Evolutionary conservation across 164 flowering plant genomes (phyloP).

Genomic region (Stephania cephalantha): DNA sequence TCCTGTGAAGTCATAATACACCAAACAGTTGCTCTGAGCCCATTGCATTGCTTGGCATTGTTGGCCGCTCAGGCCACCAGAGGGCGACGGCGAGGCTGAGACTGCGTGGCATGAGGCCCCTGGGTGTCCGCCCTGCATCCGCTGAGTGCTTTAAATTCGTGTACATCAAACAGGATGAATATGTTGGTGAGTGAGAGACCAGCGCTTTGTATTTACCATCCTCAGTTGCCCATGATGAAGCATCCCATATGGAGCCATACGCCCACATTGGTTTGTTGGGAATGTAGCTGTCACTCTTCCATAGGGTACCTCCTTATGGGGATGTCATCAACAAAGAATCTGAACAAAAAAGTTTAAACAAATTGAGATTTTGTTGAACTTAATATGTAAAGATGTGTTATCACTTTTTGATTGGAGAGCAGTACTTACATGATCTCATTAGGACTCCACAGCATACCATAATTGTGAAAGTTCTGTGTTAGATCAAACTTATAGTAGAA

Average conservation of each 20-base stretch:
- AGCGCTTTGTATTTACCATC: slow-evolving; percentile 92
- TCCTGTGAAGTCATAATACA: slow-evolving; percentile 81
- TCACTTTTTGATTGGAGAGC: background rate
- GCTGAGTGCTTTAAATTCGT: slow-evolving; percentile 55
- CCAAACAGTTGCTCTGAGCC: slow-evolving; percentile 62
- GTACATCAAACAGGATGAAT: too few species aligned
- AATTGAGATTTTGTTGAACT: background rate
- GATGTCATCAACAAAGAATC: slow-evolving; percentile 89
- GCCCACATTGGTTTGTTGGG: slow-evolving; percentile 77
- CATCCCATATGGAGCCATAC: slow-evolving; percentile 96
- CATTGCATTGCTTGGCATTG: slow-evolving; percentile 64
- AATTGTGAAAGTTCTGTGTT: slow-evolving; percentile 66
- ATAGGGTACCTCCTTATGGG: slow-evolving; percentile 78
- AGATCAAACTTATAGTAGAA: slow-evolving; percentile 95
- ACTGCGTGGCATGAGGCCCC: slow-evolving; percentile 57
- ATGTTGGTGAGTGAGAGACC: too few species aligned
- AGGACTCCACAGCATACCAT: slow-evolving; percentile 72
- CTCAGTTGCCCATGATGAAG: slow-evolving; percentile 96
- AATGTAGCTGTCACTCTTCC: slow-evolving; percentile 60
- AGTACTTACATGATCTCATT: slow-evolving; percentile 62
- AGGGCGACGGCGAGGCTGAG: slow-evolving; percentile 60
- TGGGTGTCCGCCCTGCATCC: slow-evolving; percentile 84
- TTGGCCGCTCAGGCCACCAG: slow-evolving; percentile 52
- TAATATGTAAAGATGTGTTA: too few species aligned
- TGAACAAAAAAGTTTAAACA: slow-evolving; percentile 18